phyloP scores from a whole-genome alignment of 495 filamentous ascomycete species.

The Talaromyces liani region DNA sequence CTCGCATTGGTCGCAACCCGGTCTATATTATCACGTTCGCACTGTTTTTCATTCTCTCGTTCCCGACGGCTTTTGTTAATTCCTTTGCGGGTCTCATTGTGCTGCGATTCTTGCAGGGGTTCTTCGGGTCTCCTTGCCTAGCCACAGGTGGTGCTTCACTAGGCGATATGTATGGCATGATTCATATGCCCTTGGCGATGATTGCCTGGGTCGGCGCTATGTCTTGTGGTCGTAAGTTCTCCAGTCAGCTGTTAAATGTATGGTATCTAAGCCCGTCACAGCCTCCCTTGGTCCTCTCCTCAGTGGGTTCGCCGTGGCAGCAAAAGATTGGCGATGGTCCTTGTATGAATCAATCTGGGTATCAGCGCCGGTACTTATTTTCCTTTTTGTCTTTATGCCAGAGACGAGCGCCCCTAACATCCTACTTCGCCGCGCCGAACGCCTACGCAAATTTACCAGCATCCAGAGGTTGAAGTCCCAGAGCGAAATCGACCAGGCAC shows the following conservation, averaged over 20 bases:
- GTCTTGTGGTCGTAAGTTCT: slow-evolving; percentile 38
- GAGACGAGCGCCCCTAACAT: slow-evolving; percentile 52
- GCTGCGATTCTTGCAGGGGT: slow-evolving; percentile 47
- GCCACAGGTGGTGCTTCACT: slow-evolving; percentile 50
- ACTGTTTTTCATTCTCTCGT: slow-evolving; percentile 42
- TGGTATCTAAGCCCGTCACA: slow-evolving; percentile 29
- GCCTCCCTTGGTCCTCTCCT: slow-evolving; percentile 56
- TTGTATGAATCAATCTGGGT: slow-evolving; percentile 46
- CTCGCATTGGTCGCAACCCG: slow-evolving; percentile 35
- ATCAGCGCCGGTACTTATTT: slow-evolving; percentile 36
- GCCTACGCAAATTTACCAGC: slow-evolving; percentile 41
- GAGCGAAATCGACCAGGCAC: slow-evolving; percentile 43
- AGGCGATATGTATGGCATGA: slow-evolving; percentile 45
- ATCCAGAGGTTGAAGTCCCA: slow-evolving; percentile 35
- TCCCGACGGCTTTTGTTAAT: slow-evolving; percentile 39
- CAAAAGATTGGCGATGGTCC: slow-evolving; percentile 43
- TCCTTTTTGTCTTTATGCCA: slow-evolving; percentile 48
- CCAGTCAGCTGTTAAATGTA: slow-evolving; percentile 20
- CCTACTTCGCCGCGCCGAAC: slow-evolving; percentile 47
- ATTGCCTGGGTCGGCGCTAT: slow-evolving; percentile 45
- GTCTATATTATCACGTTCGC: slow-evolving; percentile 35
- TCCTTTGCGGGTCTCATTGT: slow-evolving; percentile 43
- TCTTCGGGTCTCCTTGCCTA: slow-evolving; percentile 46
- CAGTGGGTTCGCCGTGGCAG: slow-evolving; percentile 55
- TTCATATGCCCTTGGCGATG: slow-evolving; percentile 47